Evolutionary conservation across 495 filamentous ascomycete genomes (phyloP).

Genomic region (Aspergillus panamensis): DNA sequence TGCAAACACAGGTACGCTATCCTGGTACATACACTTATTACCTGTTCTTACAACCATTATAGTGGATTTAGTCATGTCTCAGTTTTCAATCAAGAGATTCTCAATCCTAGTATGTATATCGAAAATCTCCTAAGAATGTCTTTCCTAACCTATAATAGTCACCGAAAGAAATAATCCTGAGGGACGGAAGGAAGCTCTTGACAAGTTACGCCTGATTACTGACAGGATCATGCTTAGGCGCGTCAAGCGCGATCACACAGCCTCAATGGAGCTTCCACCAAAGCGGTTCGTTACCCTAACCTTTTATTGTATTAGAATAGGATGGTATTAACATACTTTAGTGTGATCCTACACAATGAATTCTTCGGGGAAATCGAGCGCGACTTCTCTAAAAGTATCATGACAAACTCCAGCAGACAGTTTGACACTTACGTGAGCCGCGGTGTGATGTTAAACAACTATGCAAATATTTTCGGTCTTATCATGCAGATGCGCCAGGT

Average conservation of each 20-base stretch:
- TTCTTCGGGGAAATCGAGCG: slow-evolving; percentile 94
- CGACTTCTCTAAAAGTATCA: slow-evolving; percentile 93
- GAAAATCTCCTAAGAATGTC: slow-evolving; percentile 4
- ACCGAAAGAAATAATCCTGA: slow-evolving; percentile 48
- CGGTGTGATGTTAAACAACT: slow-evolving; percentile 95
- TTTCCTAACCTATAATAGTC: slow-evolving; percentile 28
- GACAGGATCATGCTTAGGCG: slow-evolving; percentile 92
- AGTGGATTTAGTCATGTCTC: slow-evolving; percentile 82
- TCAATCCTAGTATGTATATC: slow-evolving; percentile 64
- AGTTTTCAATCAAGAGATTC: slow-evolving; percentile 91
- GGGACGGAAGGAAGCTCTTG: slow-evolving; percentile 62
- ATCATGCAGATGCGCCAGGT: slow-evolving; percentile 98
- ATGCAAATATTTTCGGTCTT: slow-evolving; percentile 75
- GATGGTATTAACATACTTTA: slow-evolving; percentile 11
- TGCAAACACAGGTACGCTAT: slow-evolving; percentile 54
- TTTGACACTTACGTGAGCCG: slow-evolving; percentile 95
- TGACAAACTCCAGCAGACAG: slow-evolving; percentile 78
- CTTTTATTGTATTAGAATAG: not conserved
- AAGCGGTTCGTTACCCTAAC: slow-evolving; percentile 56
- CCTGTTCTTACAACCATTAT: slow-evolving; percentile 30
- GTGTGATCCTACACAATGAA: slow-evolving; percentile 80
- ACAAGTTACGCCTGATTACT: slow-evolving; percentile 79
- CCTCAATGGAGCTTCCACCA: slow-evolving; percentile 90
- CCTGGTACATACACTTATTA: not conserved
- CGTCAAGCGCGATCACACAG: slow-evolving; percentile 85